Conservation (phyloP, 257 asterid genomes). For the Primulina huaijiensis region DNA sequence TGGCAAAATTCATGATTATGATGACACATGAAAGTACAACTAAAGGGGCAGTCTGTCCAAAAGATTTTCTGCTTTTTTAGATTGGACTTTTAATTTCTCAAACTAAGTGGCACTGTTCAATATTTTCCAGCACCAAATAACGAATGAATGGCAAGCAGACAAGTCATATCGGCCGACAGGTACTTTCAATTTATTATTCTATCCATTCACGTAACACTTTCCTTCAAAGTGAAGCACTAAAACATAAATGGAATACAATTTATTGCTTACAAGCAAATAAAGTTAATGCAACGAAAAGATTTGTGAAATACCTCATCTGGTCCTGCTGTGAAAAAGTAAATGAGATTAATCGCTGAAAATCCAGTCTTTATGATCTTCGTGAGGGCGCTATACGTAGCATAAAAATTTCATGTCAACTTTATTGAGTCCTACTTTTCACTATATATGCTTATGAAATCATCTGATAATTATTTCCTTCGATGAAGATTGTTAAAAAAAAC, state of each 20-base stretch:
- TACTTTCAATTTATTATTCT: background rate
- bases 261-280: background rate
- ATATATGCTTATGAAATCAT: background rate
- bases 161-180: background rate
- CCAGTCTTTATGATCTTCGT: constrained; percentile 96
- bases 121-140: background rate
- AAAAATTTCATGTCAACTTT: constrained; percentile 30
- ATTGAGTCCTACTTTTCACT: background rate
- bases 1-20: background rate
- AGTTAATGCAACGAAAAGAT: background rate
- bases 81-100: background rate
- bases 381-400: constrained; percentile 59
- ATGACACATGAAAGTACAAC: background rate
- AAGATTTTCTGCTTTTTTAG: background rate
- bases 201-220: background rate
- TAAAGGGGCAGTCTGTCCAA: background rate
- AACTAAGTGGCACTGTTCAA: background rate
- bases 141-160: background rate
- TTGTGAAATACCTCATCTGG: constrained; percentile 85
- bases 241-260: background rate
- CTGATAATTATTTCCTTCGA: background rate
- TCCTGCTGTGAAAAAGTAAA: constrained; percentile 98
- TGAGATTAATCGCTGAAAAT: constrained; percentile 93
- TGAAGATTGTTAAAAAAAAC: background rate
- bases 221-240: background rate